phyloP scores from a whole-genome alignment of 2,329 filamentous ascomycete species.

The Eurotiales sp. region DNA sequence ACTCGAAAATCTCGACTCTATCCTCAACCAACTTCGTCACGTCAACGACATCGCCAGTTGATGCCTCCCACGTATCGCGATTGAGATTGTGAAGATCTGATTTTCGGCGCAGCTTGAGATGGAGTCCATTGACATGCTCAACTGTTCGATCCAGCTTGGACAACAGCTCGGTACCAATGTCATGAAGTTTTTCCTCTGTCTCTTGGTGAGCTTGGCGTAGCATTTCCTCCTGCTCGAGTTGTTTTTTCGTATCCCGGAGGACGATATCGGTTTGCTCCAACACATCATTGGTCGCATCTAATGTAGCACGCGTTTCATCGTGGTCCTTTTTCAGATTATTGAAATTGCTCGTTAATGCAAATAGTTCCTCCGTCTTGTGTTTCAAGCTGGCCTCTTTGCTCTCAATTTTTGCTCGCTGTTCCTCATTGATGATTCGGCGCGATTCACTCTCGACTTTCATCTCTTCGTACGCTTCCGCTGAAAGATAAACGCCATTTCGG shows the following conservation, averaged over 20 bases:
- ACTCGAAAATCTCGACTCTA: conserved; percentile 68
- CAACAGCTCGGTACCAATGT: conserved; percentile 71
- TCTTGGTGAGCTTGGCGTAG: conserved; percentile 79
- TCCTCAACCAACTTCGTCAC: conserved; percentile 74
- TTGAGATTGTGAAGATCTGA: conserved; percentile 80
- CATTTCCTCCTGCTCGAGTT: conserved; percentile 72
- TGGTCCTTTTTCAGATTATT: conserved; percentile 86
- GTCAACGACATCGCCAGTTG: conserved; percentile 69
- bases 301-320: conserved; percentile 65
- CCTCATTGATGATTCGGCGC: conserved; percentile 81
- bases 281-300: conserved; percentile 76
- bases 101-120: conserved; percentile 80
- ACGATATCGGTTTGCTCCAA: conserved; percentile 86
- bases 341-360: conserved; percentile 80
- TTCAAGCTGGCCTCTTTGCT: conserved; percentile 85
- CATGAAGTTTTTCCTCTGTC: conserved; percentile 73
- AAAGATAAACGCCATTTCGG: conserved; percentile 90
- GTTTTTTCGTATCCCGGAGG: conserved; percentile 69
- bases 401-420: conserved; percentile 87
- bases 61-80: conserved; percentile 70
- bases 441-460: conserved; percentile 91
- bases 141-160: conserved; percentile 74
- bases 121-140: conserved; percentile 73
- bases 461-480: conserved; percentile 83
- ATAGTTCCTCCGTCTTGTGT: conserved; percentile 91